These are phyloP conservation scores for Podosphaera xanthii DNA, from an alignment of 2,329 filamentous ascomycete species.

Conservation along the genomic window DNA sequence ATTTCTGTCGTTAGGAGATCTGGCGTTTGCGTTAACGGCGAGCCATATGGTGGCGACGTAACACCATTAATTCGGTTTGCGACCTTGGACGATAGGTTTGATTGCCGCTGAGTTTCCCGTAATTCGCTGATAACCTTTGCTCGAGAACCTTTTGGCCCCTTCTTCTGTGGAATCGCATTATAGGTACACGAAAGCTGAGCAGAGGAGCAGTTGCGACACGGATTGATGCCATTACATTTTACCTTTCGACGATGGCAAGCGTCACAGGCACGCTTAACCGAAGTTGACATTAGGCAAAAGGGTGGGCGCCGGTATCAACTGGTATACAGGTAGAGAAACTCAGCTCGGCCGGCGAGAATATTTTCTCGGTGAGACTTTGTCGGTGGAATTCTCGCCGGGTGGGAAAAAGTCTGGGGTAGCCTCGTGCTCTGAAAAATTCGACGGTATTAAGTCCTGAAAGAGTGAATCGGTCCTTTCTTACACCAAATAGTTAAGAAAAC, in stretches of 20 bases:
- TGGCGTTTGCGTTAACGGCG: constrained; percentile 29
- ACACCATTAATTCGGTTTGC: constrained; percentile 36
- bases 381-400: not conserved
- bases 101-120: constrained; percentile 43
- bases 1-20: constrained; percentile 37
- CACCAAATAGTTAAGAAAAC: not conserved
- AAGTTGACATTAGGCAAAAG: constrained; percentile 11
- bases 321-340: not conserved
- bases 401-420: not conserved
- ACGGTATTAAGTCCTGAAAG: not conserved
- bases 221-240: constrained; percentile 48
- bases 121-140: constrained; percentile 57
- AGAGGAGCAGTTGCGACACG: constrained; percentile 47
- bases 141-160: constrained; percentile 50
- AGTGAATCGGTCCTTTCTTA: not conserved
- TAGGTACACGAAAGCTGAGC: constrained; percentile 49
- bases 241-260: constrained; percentile 54
- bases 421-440: not conserved
- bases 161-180: constrained; percentile 54
- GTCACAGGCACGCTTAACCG: constrained; percentile 39
- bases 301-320: not conserved
- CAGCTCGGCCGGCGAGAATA: not conserved
- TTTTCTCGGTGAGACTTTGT: not conserved
- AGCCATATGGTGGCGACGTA: constrained; percentile 23
- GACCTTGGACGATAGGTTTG: constrained; percentile 36